Percentiles rank a stretch among this genome's conserved stretches.
Conservation (phyloP, 345 rosid species). For the Arabidopsis suecica region DNA sequence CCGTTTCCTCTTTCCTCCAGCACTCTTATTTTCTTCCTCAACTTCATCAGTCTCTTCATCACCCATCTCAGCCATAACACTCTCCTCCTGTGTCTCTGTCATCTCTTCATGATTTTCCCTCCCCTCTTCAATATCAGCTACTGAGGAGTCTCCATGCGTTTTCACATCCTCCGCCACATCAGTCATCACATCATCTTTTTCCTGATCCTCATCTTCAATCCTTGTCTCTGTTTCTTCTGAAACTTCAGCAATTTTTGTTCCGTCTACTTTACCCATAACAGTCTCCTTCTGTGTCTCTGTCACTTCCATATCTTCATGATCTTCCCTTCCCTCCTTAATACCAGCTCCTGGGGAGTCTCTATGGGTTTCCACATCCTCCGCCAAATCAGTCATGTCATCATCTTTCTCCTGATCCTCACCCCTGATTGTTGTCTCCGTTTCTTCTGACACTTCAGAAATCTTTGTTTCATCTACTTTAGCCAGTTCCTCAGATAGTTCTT, state of each 20-base stretch:
- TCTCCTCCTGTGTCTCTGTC: slow-evolving; percentile 43
- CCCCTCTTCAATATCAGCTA: slow-evolving; percentile 46
- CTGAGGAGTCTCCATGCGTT: slow-evolving; percentile 40
- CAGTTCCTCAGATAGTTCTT: slow-evolving; percentile 30
- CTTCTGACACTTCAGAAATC: slow-evolving; percentile 40
- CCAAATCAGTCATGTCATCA: slow-evolving; percentile 33
- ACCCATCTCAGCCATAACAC: slow-evolving; percentile 42
- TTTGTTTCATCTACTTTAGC: slow-evolving; percentile 38
- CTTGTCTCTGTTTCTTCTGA: slow-evolving; percentile 43
- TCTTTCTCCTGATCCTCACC: slow-evolving; percentile 37
- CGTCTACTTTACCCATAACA: slow-evolving; percentile 34
- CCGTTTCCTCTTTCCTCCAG: slow-evolving; percentile 79
- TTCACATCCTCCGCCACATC: slow-evolving; percentile 44
- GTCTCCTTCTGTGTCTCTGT: slow-evolving; percentile 43
- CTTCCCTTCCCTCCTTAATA: slow-evolving; percentile 40
- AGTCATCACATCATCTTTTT: slow-evolving; percentile 40
- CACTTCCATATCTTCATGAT: slow-evolving; percentile 38
- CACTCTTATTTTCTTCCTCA: slow-evolving; percentile 56
- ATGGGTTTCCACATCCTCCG: slow-evolving; percentile 41
- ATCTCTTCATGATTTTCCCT: slow-evolving; percentile 44
- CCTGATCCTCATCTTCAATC: slow-evolving; percentile 34
- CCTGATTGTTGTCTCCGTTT: slow-evolving; percentile 33
- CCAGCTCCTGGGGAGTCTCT: slow-evolving; percentile 43
- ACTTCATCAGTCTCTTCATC: slow-evolving; percentile 54
- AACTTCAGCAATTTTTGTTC: slow-evolving; percentile 24